Evolutionary conservation across 2,329 filamentous ascomycete species (phyloP).

Genomic region (Aspergillus versicolor): DNA sequence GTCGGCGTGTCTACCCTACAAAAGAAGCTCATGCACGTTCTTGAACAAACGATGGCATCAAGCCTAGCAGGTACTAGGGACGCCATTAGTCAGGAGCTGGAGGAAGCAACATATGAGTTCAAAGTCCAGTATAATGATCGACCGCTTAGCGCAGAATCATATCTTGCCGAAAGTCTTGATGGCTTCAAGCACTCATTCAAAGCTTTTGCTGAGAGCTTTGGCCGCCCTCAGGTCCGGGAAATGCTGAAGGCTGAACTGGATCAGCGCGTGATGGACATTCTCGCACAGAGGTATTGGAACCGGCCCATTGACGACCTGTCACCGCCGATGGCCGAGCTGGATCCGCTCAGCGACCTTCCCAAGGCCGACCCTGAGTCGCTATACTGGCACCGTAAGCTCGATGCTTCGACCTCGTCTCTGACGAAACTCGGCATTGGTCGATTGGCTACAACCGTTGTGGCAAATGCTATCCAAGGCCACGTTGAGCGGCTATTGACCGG

Average conservation of each 20-base stretch:
- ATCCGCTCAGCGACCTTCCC: slow-evolving; percentile 74
- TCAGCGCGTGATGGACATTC: slow-evolving; percentile 87
- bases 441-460: slow-evolving; percentile 86
- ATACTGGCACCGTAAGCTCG: slow-evolving; percentile 92
- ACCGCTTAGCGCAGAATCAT: slow-evolving; percentile 90
- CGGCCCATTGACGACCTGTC: slow-evolving; percentile 85
- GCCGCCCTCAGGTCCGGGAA: slow-evolving; percentile 82
- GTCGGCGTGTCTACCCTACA: slow-evolving; percentile 84
- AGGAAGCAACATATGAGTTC: slow-evolving; percentile 97
- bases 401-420: slow-evolving; percentile 83
- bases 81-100: slow-evolving; percentile 89
- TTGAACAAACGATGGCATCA: slow-evolving; percentile 95
- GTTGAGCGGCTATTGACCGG: slow-evolving; percentile 74
- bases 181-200: slow-evolving; percentile 98
- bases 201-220: slow-evolving; percentile 85
- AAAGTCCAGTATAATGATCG: slow-evolving; percentile 99
- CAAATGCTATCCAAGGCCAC: slow-evolving; percentile 79
- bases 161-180: slow-evolving; percentile 91
- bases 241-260: slow-evolving; percentile 90
- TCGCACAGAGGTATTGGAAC: slow-evolving; percentile 97
- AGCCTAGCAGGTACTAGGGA: slow-evolving; percentile 87
- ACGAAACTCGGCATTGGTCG: slow-evolving; percentile 94
- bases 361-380: slow-evolving; percentile 81
- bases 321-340: slow-evolving; percentile 63
- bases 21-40: slow-evolving; percentile 94